Evolutionary conservation across 106 monocot species (phyloP), one percentile per base, ranked within the genome.

Genomic region (Xerophyta viscosa): DNA sequence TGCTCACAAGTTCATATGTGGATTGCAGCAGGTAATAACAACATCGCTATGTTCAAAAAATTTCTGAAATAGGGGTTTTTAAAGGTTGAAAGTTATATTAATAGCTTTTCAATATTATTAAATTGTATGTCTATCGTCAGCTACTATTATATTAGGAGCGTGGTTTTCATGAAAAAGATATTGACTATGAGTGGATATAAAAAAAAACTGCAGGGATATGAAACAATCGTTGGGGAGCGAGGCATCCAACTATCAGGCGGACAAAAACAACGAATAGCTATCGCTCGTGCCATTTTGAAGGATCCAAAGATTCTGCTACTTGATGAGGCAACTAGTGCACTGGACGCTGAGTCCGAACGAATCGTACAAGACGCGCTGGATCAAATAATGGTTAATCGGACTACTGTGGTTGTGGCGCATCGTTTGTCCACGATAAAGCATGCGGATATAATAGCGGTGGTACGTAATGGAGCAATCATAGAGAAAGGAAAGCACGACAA

Each of bases 251-350:
- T 77, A 36, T 77, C 70, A 10, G 76, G 76, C 0, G 76, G 76
- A 8, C 76, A 77, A 41, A 77, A 77, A 47, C 76, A 77, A 20
- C 64, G 70, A 0, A 54, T 77, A 12, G 76, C 76, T 0, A 77
- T 77, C 17, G 76, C 76, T 9, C 65, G 76, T 0, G 76, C 76
- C 37, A 77, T 77, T 11, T 54, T 77, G 58, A 71, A 77, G 39
- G 56, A 71, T 22, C 76, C 76, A 4, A 66, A 49, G 31, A 77
- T 77, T 22, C 6, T 77, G 30, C 48, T 77, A 29, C 65, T 77
- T 2, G 76, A 77, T 27, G 76, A 77, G 48, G 76, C 76, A 25
- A 77, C 76, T 2, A 77, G 76, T 61, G 76, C 76, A 15, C 76
- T 77, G 8, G 76, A 77, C 27, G 76, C 76, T 9, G 76, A 77